These are phyloP conservation scores for Cercospora sp. DNA, from an alignment of 2,329 filamentous ascomycete species.

Conservation along the genomic window DNA sequence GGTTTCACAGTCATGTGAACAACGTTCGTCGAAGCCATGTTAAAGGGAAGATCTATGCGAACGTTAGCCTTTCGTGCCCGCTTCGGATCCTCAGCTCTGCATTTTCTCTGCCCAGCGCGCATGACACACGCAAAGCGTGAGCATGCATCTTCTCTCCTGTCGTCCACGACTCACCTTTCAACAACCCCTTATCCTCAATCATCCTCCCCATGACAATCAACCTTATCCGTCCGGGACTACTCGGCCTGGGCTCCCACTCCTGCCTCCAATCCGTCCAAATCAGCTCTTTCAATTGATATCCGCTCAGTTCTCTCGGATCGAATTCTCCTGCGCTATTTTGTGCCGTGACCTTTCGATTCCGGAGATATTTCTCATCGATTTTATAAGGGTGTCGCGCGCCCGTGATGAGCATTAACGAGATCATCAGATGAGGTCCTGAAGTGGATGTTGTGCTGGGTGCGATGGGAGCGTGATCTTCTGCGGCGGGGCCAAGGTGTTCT, in stretches of 20 bases:
- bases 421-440: conserved; percentile 58
- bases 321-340: conserved; percentile 63
- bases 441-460: conserved; percentile 34
- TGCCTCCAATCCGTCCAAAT: conserved; percentile 86
- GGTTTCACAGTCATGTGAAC: conserved; percentile 94
- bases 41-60: conserved; percentile 64
- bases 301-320: conserved; percentile 85
- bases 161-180: conserved; percentile 75
- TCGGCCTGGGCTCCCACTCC: conserved; percentile 85
- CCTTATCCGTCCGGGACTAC: conserved; percentile 84
- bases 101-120: conserved; percentile 42
- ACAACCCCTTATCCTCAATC: conserved; percentile 79
- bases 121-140: not conserved
- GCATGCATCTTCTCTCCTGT: conserved; percentile 59
- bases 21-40: conserved; percentile 72
- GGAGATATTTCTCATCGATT: conserved; percentile 82
- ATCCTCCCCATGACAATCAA: conserved; percentile 90
- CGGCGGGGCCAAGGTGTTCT: conserved; percentile 51
- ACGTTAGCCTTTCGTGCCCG: conserved; percentile 55
- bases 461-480: conserved; percentile 42
- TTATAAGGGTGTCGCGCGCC: conserved; percentile 86
- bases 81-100: conserved; percentile 73
- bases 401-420: conserved; percentile 74
- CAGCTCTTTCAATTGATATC: conserved; percentile 91
- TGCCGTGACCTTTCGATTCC: conserved; percentile 75